Base-by-base conservation (phyloP, 176 grass and related monocot genomes). In the Lolium multiflorum region DNA sequence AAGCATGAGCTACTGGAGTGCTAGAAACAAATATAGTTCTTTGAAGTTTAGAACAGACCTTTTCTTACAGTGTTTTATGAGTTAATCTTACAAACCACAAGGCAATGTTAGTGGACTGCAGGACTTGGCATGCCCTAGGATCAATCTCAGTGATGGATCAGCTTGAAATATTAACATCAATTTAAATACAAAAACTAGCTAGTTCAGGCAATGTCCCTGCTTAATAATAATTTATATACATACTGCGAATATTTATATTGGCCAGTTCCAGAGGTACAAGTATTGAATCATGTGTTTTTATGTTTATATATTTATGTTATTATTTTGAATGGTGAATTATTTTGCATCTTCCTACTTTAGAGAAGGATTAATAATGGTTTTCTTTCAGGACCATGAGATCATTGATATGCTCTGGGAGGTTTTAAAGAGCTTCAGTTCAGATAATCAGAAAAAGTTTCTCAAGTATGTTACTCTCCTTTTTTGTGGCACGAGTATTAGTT, bases 371-470 rank as follows among this genome's bases (percentile, higher is more conserved):
- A 73, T 11, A 20, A 16, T 89, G n/a, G 2, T 57, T 82, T 69
- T 84, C 76, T 91, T 92, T 69, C 91, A 99, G 97, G 94, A 96
- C 57, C 92, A 96, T 81, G 86, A 99, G 80, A 46, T 98, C 78
- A 90, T 98, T 83, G 92, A 93, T 85, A 91, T 93, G 79, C 91
- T 99, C 69, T 99, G 97, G 97, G 97, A 96, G 80, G 89, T 99
- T 37, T 71, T 99, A 26, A 99, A 99, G 88, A 90, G 80, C 89
- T 94, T 99, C 61, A 88, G 80, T 83, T 84, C 90, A 16, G 88
- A 96, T 77, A 48, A 96, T 70, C 97, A 94, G 92, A 99, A 99
- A 79, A 94, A 92, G 38, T 94, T 96, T 90, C 94, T 99, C 39
- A 99, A 99, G 97, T 98, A 81, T 59, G 93, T 71, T 11, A 17